A percentile compares a stretch with the other conserved stretches of the same genome.
These are phyloP conservation scores for Naganishia antarctica DNA, from an alignment of 768 basidiomycete species.

Conservation along the genomic window DNA sequence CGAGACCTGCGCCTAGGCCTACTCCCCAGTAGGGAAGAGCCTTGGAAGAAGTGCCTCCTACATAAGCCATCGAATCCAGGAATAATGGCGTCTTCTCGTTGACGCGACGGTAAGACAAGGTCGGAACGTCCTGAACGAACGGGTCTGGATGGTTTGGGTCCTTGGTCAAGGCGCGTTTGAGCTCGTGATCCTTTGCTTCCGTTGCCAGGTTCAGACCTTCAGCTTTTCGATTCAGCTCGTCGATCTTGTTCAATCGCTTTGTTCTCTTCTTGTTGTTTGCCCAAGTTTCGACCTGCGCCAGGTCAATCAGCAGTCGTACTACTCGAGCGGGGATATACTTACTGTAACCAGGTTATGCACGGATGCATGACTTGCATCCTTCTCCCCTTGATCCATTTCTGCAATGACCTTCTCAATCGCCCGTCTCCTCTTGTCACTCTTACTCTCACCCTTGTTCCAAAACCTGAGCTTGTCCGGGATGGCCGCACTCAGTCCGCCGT, in stretches of 20 bases:
- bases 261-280: neutral
- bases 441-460: constrained; percentile 25
- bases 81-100: neutral
- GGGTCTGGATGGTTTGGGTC: constrained; percentile 16
- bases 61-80: neutral
- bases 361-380: constrained; percentile 24
- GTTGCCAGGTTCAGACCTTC: neutral
- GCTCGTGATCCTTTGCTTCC: constrained; percentile 38
- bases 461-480: constrained; percentile 26
- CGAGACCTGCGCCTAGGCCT: neutral
- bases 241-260: neutral
- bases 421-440: constrained; percentile 9
- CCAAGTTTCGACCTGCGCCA: neutral
- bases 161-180: constrained; percentile 8
- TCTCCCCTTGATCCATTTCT: constrained; percentile 26
- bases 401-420: constrained; percentile 21
- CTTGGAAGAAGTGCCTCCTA: neutral
- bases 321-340: neutral
- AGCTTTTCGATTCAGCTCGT: neutral
- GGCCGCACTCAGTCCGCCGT: neutral
- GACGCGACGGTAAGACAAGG: neutral
- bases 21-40: constrained; percentile 23
- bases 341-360: constrained; percentile 26
- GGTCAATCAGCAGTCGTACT: neutral
- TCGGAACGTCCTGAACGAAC: constrained; percentile 7